phyloP scores from a whole-genome alignment of 2,329 filamentous ascomycete species.

The Neonectria neomacrospora region DNA sequence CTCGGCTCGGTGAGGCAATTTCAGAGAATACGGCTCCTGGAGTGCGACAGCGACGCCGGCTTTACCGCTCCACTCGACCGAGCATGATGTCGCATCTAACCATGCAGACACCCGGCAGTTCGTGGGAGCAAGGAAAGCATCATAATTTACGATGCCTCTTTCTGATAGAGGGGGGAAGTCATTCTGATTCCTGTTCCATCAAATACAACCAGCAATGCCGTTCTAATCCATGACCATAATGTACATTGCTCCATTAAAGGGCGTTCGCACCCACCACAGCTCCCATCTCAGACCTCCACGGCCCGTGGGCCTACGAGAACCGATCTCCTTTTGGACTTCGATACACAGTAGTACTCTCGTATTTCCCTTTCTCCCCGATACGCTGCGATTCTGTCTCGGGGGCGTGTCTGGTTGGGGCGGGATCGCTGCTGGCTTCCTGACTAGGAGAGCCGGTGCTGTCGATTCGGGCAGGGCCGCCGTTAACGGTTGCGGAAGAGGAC shows the following conservation, averaged over 20 bases:
- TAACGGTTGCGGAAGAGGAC: slow-evolving; percentile 44
- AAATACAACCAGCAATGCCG: slow-evolving; percentile 13
- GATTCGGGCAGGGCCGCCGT: slow-evolving; percentile 65
- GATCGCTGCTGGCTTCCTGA: slow-evolving; percentile 78
- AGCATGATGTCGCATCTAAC: slow-evolving; percentile 32
- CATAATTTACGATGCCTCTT: background rate
- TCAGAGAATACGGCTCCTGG: background rate
- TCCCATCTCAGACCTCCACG: background rate
- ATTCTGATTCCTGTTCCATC: slow-evolving; percentile 14
- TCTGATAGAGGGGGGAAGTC: slow-evolving; percentile 2
- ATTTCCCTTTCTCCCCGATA: slow-evolving; percentile 85
- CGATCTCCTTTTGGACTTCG: slow-evolving; percentile 85
- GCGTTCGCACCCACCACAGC: slow-evolving; percentile 10
- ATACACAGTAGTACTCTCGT: slow-evolving; percentile 82
- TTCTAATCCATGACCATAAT: slow-evolving; percentile 30
- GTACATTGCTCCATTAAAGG: slow-evolving; percentile 38
- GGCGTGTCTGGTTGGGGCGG: slow-evolving; percentile 86
- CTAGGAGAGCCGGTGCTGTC: slow-evolving; percentile 72
- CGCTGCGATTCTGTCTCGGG: slow-evolving; percentile 75
- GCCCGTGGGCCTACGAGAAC: slow-evolving; percentile 65
- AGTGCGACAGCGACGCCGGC: slow-evolving; percentile 33
- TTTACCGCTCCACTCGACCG: slow-evolving; percentile 39
- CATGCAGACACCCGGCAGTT: slow-evolving; percentile 19
- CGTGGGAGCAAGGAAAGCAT: background rate
- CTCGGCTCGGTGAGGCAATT: background rate